Evolutionary conservation across 768 basidiomycete genomes (phyloP).

Genomic region (Tricholomella constricta): DNA sequence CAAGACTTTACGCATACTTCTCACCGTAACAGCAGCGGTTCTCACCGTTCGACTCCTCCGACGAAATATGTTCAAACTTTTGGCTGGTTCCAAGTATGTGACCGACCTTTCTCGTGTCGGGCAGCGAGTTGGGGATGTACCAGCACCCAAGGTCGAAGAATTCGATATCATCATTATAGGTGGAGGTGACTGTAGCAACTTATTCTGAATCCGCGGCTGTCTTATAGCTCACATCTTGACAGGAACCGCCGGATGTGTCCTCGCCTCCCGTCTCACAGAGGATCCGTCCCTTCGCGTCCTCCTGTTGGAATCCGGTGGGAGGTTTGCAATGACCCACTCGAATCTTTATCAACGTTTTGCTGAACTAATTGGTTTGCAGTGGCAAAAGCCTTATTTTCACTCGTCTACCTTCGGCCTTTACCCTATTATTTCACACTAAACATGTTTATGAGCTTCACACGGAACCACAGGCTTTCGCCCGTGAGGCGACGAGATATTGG

Average conservation of each 20-base stretch:
- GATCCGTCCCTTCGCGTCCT: constrained; percentile 54
- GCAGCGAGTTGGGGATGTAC: constrained; percentile 6
- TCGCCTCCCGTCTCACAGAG: constrained; percentile 61
- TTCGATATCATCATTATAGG: constrained; percentile 58
- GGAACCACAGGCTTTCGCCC: constrained; percentile 53
- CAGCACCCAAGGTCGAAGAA: constrained; percentile 23
- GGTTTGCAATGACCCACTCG: constrained; percentile 37
- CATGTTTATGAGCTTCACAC: constrained; percentile 60
- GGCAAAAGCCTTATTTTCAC: constrained; percentile 42
- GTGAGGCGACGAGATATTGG: constrained; percentile 54
- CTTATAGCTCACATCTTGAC: background rate
- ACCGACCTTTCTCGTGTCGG: constrained; percentile 26
- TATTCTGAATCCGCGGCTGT: background rate
- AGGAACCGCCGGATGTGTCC: constrained; percentile 65
- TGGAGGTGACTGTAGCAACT: constrained; percentile 41
- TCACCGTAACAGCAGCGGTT: background rate
- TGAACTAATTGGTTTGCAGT: constrained; percentile 28
- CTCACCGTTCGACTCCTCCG: background rate
- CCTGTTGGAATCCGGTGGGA: constrained; percentile 60
- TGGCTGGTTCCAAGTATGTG: constrained; percentile 15
- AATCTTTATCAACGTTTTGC: background rate
- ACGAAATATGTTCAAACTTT: constrained; percentile 8
- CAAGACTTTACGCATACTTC: background rate
- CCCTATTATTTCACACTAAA: constrained; percentile 43
- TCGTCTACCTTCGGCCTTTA: constrained; percentile 47